phyloP scores from a whole-genome alignment of 768 basidiomycete genomes.

The Termitomyces sp. region DNA sequence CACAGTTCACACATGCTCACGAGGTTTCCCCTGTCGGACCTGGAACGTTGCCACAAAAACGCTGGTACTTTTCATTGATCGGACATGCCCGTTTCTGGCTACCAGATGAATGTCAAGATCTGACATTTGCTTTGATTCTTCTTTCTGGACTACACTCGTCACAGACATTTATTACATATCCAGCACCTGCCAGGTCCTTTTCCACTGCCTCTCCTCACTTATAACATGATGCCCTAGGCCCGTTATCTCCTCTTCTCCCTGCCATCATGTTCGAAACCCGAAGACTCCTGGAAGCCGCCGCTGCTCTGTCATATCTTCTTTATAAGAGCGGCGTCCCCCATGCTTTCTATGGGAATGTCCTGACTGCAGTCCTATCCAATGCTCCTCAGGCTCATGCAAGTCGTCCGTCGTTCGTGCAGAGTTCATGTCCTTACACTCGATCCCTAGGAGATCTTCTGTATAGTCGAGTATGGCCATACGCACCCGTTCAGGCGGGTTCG shows the following conservation, averaged over 20 bases:
- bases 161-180: conserved; percentile 48
- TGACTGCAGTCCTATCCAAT: conserved; percentile 66
- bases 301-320: conserved; percentile 65
- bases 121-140: conserved; percentile 37
- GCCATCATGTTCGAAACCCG: conserved; percentile 61
- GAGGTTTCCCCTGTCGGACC: conserved; percentile 19
- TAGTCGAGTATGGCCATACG: conserved; percentile 68
- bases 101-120: conserved; percentile 29
- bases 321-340: conserved; percentile 56
- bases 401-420: conserved; percentile 9
- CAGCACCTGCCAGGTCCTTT: conserved; percentile 29
- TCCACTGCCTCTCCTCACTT: conserved; percentile 32
- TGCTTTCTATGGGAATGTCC: conserved; percentile 74
- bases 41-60: conserved; percentile 34
- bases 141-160: conserved; percentile 37
- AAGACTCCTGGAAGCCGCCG: conserved; percentile 73
- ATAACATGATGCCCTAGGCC: conserved; percentile 58
- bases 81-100: conserved; percentile 41
- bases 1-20: neutral
- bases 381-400: conserved; percentile 61
- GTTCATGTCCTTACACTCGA: conserved; percentile 8
- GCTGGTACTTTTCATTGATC: conserved; percentile 34
- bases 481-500: conserved; percentile 80
- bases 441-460: conserved; percentile 74
- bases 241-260: conserved; percentile 26